These are phyloP conservation scores for Capronia americana DNA, from an alignment of 2,329 filamentous ascomycete genomes.

Conservation along the genomic window DNA sequence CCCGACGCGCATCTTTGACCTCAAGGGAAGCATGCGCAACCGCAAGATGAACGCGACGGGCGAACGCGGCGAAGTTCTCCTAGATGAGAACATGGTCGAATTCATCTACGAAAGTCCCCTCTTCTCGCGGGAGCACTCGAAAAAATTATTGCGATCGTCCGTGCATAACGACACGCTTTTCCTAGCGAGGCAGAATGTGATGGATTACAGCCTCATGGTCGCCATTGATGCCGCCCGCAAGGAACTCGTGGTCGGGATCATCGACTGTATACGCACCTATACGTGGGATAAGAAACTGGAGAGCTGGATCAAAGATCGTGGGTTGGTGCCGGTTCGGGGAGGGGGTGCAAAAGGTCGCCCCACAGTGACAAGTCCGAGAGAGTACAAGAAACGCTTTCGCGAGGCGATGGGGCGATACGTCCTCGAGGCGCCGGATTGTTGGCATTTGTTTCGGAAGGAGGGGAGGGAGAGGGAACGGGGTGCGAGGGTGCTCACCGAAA, in stretches of 20 bases:
- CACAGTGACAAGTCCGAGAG: conserved; percentile 94
- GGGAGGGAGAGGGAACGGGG: conserved; percentile 28
- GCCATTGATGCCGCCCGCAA: conserved; percentile 89
- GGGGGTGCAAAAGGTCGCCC: conserved; percentile 74
- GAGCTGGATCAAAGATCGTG: conserved; percentile 98
- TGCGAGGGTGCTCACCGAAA: conserved; percentile 10
- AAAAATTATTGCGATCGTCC: conserved; percentile 86
- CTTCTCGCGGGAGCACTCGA: conserved; percentile 93
- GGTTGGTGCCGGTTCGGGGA: conserved; percentile 65
- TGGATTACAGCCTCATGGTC: conserved; percentile 99
- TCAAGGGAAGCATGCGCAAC: conserved; percentile 98
- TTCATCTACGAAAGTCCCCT: conserved; percentile 97
- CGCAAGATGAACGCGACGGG: conserved; percentile 96
- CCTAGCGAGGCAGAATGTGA: conserved; percentile 91
- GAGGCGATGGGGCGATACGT: conserved; percentile 93
- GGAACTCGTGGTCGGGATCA: conserved; percentile 95
- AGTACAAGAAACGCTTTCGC: conserved; percentile 94
- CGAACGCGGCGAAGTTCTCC: conserved; percentile 91
- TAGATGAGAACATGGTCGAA: conserved; percentile 99
- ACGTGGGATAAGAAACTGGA: conserved; percentile 99
- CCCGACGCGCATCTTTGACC: conserved; percentile 88
- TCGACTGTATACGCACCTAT: conserved; percentile 97
- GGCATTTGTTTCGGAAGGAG: conserved; percentile 51
- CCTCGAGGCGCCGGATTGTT: conserved; percentile 57
- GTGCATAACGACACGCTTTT: conserved; percentile 99